Conservation (phyloP, 768 basidiomycete species). For the Termitomyces titanicus region DNA sequence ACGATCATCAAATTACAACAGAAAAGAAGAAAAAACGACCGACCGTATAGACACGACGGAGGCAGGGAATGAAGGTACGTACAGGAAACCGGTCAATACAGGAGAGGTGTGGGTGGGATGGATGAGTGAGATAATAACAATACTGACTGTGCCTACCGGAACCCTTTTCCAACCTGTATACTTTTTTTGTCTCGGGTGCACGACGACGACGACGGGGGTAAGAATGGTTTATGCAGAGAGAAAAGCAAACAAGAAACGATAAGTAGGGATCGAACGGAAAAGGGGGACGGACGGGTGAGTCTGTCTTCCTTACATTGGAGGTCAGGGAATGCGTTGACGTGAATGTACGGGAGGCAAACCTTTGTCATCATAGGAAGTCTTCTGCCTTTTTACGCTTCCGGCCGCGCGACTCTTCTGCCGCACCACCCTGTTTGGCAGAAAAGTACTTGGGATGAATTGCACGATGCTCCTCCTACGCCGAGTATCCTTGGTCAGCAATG, state of each 20-base stretch:
- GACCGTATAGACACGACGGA: neutral
- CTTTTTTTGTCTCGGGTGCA: neutral
- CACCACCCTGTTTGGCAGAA: conserved; percentile 35
- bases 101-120: neutral
- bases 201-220: no score
- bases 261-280: conserved; percentile 11
- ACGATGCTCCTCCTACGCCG: conserved; percentile 72
- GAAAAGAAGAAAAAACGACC: neutral
- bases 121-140: no score
- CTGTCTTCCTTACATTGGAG: neutral
- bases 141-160: conserved; percentile 10
- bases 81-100: neutral
- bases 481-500: neutral
- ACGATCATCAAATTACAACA: neutral
- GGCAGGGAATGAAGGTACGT: neutral
- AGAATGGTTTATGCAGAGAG: neutral
- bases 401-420: conserved; percentile 61
- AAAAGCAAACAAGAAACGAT: neutral
- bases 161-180: neutral
- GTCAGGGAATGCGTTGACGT: neutral
- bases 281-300: conserved; percentile 29
- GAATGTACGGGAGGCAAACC: neutral
- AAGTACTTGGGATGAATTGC: conserved; percentile 64
- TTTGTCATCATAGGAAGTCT: conserved; percentile 63
- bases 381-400: conserved; percentile 86